Evolutionary conservation across 73 alveolate species (phyloP), one percentile per base, ranked within the genome.

Genomic region (Breviolum minutum): DNA sequence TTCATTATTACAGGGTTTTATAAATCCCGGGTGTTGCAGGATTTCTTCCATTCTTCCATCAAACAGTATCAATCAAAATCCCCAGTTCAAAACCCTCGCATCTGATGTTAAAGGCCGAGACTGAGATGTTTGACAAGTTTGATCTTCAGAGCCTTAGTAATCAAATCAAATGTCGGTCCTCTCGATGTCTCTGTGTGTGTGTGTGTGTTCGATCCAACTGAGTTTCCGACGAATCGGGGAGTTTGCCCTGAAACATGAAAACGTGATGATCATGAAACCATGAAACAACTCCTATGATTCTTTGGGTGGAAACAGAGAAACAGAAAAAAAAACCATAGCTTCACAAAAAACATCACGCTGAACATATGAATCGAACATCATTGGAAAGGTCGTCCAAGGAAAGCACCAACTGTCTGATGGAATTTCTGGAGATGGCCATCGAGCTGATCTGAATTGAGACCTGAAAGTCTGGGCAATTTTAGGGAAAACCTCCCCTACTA

Each of bases 361-460:
- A 40, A 40, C 54, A 40, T 40, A 40, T 40, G 54, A 40, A 40
- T 40, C 54, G 54, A 40, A 40, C 0, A 40, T 40, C 54, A 40
- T 3, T 3, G 5, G 3, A 40, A 40, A 40, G 54, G 54, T 40
- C 54, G 54, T 40, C 54, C 3, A 40, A 40, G 88, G 40, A 80
- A 32, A 69, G 64, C 88, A 48, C 88, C 88, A 80, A 66, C 88
- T 80, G 13, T 80, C 88, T 40, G 88, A 80, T 66, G 20, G 88
- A 40, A 80, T 66, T 11, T 80, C 88, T 32, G 88, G 88, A 80
- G 88, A 80, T 13, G 88, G 88, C 32, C 68, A 80, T 80, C 88
- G 88, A 80, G 88, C 54, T 40, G 54, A 40, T 40, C 54, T 3
- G 3, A 40, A 40, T 40, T 40, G 54, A 40, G 54, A 40, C 54